Evolutionary conservation across 2,329 filamentous ascomycete species (phyloP).

Genomic region (Fusarium nisikadoi): DNA sequence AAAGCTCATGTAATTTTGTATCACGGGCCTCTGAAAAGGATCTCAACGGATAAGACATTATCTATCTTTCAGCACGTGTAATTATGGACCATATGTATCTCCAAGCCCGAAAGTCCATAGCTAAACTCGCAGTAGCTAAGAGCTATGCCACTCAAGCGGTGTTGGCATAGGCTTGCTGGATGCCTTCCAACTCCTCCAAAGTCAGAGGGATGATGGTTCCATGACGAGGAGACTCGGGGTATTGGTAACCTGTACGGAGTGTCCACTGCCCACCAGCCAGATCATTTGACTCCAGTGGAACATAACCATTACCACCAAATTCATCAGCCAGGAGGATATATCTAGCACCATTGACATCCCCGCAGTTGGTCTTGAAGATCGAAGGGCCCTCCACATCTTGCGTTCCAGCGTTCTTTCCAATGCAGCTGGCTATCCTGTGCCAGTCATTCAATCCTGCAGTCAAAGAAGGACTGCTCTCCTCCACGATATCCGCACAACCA

Average conservation of each 20-base stretch:
- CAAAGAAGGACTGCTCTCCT: not conserved
- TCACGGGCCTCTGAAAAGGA: too few species aligned
- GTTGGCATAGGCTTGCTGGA: not conserved
- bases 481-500: not conserved
- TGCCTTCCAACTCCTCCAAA: not conserved
- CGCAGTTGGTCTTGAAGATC: slow-evolving; percentile 8
- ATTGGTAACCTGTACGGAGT: not conserved
- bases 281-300: not conserved
- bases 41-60: not conserved
- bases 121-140: fast-evolving
- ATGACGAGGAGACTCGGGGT: slow-evolving; percentile 6
- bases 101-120: not conserved
- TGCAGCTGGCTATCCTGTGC: not conserved
- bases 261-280: not conserved
- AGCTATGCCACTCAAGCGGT: fast-evolving
- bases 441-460: not conserved
- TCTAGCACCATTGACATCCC: not conserved
- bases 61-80: too few species aligned
- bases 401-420: slow-evolving; percentile 1
- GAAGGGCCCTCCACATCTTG: slow-evolving; percentile 6
- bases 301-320: not conserved
- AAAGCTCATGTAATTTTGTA: too few species aligned
- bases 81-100: too few species aligned
- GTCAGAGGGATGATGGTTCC: slow-evolving; percentile 1
- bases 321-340: not conserved